Base-by-base conservation (phyloP, 768 basidiomycete species). In the Tubosaeta sp. region DNA sequence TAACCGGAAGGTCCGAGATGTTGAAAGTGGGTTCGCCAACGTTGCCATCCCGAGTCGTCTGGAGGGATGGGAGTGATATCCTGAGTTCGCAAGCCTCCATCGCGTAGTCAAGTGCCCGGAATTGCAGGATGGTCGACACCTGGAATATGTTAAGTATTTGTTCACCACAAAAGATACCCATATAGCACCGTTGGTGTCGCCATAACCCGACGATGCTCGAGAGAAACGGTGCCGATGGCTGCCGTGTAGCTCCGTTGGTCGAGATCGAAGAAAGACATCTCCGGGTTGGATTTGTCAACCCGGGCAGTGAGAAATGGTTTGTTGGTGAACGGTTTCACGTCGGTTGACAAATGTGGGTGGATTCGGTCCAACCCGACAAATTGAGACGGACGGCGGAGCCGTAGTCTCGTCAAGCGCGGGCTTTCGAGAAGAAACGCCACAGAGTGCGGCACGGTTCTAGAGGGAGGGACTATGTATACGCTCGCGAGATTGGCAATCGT, bases 361-460 rank as follows among this genome's bases (percentile, higher is more conserved):
- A 68, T 59, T 22, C 62, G 47, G 29, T 65, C 57, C 44, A 68
- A 60, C 10, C 67, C 58, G 31, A 68, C 64, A 50, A 62, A 68
- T 32, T 62, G 66, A n/a, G 64, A 65, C 3, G 67, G 67, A 4
- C 61, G 60, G 25, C 63, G 60, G 31, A 68, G 60, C n/a, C 46
- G 46, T 10, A 43, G 56, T 31, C 47, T 56, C 6, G 52, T 38
- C 43, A 56, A 19, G 34, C 34, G 52, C 2, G 55, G 46, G 17
- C 42, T 43, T 6, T 48, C 33, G 25, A 53, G 52, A 37, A 53
- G 52, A 31, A 53, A 53, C n/a, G 41, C 41, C 1, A 48, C 26
- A 17, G 52, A 43, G 37, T 48, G 52, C 9, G 51, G 46, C 2
- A 47, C n/a, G 4, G 51, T 29, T 16, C 39, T 34, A 16, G 45